A percentile compares a stretch with the other conserved stretches of the same genome.
These are phyloP conservation scores for Ophiostoma himal-ulmi DNA, from an alignment of 2,329 filamentous ascomycete species.

Conservation along the genomic window DNA sequence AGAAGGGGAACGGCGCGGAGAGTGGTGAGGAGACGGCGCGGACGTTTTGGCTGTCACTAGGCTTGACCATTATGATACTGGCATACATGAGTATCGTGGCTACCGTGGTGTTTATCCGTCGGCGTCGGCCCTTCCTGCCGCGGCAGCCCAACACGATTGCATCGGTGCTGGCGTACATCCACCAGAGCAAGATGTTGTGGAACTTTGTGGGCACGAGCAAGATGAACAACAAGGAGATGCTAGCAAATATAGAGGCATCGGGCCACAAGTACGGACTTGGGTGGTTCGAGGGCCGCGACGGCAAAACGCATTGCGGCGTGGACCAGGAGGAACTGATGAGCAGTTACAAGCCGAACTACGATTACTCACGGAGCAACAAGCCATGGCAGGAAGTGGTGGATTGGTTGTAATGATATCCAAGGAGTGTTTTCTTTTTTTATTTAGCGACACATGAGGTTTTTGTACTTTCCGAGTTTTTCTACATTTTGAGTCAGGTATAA, in stretches of 20 bases:
- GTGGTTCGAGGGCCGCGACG: slow-evolving; percentile 70
- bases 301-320: slow-evolving; percentile 67
- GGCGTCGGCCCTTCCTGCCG: slow-evolving; percentile 65
- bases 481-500: slow-evolving; percentile 2
- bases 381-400: slow-evolving; percentile 43
- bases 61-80: slow-evolving; percentile 58
- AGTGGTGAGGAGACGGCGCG: slow-evolving; percentile 54
- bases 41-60: slow-evolving; percentile 63
- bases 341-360: slow-evolving; percentile 59
- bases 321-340: slow-evolving; percentile 67
- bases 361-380: slow-evolving; percentile 44
- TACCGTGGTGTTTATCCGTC: slow-evolving; percentile 52
- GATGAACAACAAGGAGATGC: slow-evolving; percentile 57
- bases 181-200: slow-evolving; percentile 74
- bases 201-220: slow-evolving; percentile 67
- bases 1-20: slow-evolving; percentile 38
- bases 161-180: slow-evolving; percentile 68
- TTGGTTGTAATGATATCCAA: slow-evolving; percentile 32
- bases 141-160: slow-evolving; percentile 75
- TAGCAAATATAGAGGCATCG: slow-evolving; percentile 47
- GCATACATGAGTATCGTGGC: slow-evolving; percentile 58
- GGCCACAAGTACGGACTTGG: slow-evolving; percentile 60
- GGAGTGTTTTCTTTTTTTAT: background rate
- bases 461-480: background rate
- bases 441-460: background rate